phyloP scores from a whole-genome alignment of 352 stramenopile genomes.

The Pythium volutum region DNA sequence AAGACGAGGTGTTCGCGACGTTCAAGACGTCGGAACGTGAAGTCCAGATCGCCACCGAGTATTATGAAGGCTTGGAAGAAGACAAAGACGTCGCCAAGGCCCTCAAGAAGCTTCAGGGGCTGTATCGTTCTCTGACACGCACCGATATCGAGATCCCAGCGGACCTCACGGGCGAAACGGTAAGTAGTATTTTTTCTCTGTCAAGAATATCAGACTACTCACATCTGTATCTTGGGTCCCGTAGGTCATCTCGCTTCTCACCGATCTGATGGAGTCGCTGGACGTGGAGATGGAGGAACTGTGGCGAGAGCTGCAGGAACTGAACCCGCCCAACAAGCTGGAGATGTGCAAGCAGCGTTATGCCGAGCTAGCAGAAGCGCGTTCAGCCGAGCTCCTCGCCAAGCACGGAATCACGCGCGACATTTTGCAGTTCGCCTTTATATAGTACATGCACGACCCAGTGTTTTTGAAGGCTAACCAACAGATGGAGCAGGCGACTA shows the following conservation, averaged over 20 bases:
- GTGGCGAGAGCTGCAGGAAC: constrained; percentile 83
- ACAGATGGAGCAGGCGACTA: too few species aligned
- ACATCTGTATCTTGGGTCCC: background rate
- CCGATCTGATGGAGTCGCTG: constrained; percentile 88
- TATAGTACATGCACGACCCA: too few species aligned
- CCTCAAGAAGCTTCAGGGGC: constrained; percentile 83
- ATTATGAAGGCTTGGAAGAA: constrained; percentile 85
- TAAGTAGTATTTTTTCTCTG: constrained; percentile 16
- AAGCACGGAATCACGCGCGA: too few species aligned
- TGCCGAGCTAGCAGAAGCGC: too few species aligned
- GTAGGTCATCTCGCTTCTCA: constrained; percentile 85
- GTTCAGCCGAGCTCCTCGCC: too few species aligned
- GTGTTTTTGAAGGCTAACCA: too few species aligned
- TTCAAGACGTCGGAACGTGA: constrained; percentile 87
- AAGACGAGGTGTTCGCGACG: constrained; percentile 88
- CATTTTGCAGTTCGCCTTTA: too few species aligned
- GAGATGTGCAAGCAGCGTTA: constrained; percentile 22
- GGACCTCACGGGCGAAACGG: constrained; percentile 78
- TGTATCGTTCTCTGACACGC: constrained; percentile 85
- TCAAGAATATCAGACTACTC: background rate
- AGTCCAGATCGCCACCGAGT: constrained; percentile 81
- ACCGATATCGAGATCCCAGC: constrained; percentile 76
- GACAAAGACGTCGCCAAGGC: constrained; percentile 83
- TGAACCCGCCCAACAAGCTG: constrained; percentile 88
- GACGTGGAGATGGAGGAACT: constrained; percentile 89